Evolutionary conservation across 1,139 yeast genomes (phyloP).

Genomic region (Candida pseudoviswanathii): DNA sequence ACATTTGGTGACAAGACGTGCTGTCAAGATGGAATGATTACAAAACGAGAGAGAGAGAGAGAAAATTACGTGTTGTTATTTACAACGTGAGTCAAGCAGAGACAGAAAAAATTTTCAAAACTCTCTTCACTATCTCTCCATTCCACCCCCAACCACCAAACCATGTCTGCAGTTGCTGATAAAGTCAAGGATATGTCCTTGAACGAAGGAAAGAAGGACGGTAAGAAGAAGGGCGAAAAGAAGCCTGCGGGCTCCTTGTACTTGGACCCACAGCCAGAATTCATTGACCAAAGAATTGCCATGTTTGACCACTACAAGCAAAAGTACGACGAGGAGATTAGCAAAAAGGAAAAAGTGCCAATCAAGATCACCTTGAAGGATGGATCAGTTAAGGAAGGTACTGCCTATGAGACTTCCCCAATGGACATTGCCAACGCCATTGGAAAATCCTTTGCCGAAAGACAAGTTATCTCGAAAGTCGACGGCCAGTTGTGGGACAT

Average conservation of each 20-base stretch:
- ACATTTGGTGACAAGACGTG: background rate
- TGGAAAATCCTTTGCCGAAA: conserved; percentile 80
- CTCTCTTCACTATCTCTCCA: too few species aligned
- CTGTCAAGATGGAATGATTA: too few species aligned
- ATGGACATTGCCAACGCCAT: conserved; percentile 80
- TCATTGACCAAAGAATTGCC: conserved; percentile 75
- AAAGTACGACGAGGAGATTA: conserved; percentile 72
- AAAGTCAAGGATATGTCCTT: conserved; percentile 6
- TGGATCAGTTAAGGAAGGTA: conserved; percentile 77
- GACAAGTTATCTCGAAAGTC: conserved; percentile 89
- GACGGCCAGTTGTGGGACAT: conserved; percentile 92
- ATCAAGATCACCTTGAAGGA: conserved; percentile 85
- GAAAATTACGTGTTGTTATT: background rate
- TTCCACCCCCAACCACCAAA: too few species aligned
- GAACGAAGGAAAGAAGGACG: conserved; percentile 11
- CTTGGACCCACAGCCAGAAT: conserved; percentile 78
- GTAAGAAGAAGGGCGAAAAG: conserved; percentile 19
- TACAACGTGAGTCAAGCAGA: background rate
- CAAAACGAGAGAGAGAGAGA: too few species aligned
- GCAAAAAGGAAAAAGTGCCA: conserved; percentile 56
- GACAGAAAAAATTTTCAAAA: conserved; percentile 1
- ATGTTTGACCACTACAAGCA: conserved; percentile 82
- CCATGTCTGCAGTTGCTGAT: conserved; percentile 6
- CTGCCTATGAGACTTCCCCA: conserved; percentile 89
- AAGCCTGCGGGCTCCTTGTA: conserved; percentile 37